phyloP scores from a whole-genome alignment of 192 early-diverging fungal genomes.

The Funneliformis mosseae region DNA sequence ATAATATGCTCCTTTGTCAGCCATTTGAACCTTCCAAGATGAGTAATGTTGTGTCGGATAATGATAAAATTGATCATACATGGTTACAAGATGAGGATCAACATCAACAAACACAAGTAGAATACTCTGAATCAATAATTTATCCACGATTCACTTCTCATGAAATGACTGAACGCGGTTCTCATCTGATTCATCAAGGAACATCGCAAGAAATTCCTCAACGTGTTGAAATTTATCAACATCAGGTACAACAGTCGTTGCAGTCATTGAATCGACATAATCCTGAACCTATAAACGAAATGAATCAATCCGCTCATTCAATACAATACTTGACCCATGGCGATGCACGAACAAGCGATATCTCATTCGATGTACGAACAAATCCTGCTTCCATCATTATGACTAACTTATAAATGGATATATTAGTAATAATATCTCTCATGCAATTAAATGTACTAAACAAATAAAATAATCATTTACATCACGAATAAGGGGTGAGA shows the following conservation, averaged over 20 bases:
- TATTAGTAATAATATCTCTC: no score
- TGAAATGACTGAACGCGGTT: not conserved
- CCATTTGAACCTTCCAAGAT: slow-evolving; percentile 5
- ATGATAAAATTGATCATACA: not conserved
- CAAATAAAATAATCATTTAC: no score
- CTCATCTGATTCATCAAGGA: not conserved
- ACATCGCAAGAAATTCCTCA: not conserved
- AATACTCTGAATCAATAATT: not conserved
- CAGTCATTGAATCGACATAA: no score
- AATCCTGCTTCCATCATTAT: no score
- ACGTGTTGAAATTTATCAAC: not conserved
- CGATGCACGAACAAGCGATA: no score
- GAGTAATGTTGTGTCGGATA: not conserved
- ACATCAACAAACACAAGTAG: not conserved
- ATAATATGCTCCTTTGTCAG: not conserved
- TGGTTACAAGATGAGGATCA: slow-evolving; percentile 9
- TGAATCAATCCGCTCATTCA: not conserved
- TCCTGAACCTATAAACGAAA: not conserved
- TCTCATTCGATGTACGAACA: no score
- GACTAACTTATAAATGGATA: no score
- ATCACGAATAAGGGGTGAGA: not conserved
- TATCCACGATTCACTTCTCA: not conserved
- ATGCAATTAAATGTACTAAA: no score
- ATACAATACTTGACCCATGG: no score
- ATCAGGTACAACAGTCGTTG: not conserved